A percentile compares a stretch with the other conserved stretches of the same genome.
Evolutionary conservation across 768 basidiomycete species (phyloP).

Genomic region (Termitomyces bulborhizus): DNA sequence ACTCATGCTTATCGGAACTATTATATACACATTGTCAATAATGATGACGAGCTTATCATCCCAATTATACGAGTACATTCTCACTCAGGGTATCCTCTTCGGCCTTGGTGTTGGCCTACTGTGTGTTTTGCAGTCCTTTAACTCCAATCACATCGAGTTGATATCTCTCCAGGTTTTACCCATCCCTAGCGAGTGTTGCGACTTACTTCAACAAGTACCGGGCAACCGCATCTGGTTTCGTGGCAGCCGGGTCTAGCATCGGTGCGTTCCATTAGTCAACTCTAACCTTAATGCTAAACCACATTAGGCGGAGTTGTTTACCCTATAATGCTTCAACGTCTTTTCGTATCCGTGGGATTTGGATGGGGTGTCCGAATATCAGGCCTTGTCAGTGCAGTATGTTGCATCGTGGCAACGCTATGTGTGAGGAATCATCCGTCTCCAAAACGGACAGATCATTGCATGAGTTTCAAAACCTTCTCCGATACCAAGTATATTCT

Average conservation of each 20-base stretch:
- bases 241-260: constrained; percentile 61
- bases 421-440: constrained; percentile 35
- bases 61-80: constrained; percentile 53
- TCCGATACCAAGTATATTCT: constrained; percentile 48
- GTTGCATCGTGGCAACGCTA: constrained; percentile 40
- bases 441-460: constrained; percentile 21
- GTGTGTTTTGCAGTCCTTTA: constrained; percentile 28
- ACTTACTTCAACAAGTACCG: constrained; percentile 61
- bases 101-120: constrained; percentile 60
- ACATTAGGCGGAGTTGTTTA: constrained; percentile 60
- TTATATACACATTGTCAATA: constrained; percentile 44
- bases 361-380: constrained; percentile 58
- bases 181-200: constrained; percentile 57
- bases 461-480: constrained; percentile 28
- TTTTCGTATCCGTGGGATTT: constrained; percentile 53
- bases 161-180: constrained; percentile 50
- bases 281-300: background rate
- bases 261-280: constrained; percentile 26
- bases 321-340: constrained; percentile 54
- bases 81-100: constrained; percentile 60
- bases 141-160: constrained; percentile 5
- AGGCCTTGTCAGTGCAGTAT: constrained; percentile 41
- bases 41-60: constrained; percentile 54
- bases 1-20: constrained; percentile 46
- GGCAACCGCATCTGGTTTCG: constrained; percentile 68